Conservation (phyloP, 305 asterid species). For the Fraxinus baroniana region DNA sequence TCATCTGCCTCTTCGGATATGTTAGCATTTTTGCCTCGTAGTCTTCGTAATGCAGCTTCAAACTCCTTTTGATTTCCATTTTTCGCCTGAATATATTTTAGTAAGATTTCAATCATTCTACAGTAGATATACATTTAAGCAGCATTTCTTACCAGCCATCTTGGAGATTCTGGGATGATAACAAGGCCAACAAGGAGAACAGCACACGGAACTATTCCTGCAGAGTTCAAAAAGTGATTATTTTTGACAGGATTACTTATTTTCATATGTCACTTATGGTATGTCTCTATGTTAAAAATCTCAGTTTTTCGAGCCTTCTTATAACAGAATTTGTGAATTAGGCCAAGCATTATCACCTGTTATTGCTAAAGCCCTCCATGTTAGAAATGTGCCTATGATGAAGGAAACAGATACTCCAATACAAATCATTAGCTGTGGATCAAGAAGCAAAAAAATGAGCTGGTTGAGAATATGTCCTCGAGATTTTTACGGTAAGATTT, state of each 20-base stretch:
- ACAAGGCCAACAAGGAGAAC: conserved; percentile 65
- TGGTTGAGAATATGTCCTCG: neutral
- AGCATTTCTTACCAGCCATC: conserved; percentile 78
- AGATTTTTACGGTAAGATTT: neutral
- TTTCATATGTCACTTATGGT: neutral
- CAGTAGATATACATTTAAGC: neutral
- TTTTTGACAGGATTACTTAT: neutral
- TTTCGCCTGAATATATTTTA: conserved; percentile 54
- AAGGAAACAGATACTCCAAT: conserved; percentile 84
- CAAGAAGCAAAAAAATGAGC: conserved; percentile 4
- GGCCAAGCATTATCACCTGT: conserved; percentile 39
- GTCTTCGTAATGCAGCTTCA: conserved; percentile 62
- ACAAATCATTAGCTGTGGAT: conserved; percentile 77
- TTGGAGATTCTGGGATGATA: conserved; percentile 88
- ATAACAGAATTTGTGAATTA: neutral
- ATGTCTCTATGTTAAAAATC: neutral
- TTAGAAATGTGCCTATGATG: conserved; percentile 72
- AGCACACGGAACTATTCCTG: conserved; percentile 83
- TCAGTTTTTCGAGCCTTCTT: neutral
- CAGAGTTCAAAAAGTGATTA: conserved; percentile 29
- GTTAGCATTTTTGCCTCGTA: conserved; percentile 67
- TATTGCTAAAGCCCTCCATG: conserved; percentile 82
- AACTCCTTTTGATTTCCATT: conserved; percentile 67
- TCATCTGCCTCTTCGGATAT: conserved; percentile 79
- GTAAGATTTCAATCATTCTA: neutral